Evolutionary conservation across 2,329 filamentous ascomycete species (phyloP), one percentile per base, ranked within the genome.

Genomic region (Trichophaea hybrida): DNA sequence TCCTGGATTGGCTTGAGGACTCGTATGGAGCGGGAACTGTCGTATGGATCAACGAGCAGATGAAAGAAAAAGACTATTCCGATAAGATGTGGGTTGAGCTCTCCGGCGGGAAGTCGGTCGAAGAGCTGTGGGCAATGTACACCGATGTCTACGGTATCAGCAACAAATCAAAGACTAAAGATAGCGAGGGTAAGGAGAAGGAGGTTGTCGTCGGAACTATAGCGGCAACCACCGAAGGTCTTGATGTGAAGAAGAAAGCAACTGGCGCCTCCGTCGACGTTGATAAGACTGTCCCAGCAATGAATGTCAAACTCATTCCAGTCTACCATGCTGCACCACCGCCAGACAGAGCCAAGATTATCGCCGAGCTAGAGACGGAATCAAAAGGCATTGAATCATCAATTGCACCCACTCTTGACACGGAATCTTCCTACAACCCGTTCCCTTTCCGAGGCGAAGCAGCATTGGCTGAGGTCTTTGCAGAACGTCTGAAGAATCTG

Each of bases 1-100:
- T 97, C 68, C 73, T 97, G 55, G 83, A 93, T 58, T 95, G 88
- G 74, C 74, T 97, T 51, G 90, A 96, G 73, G 50, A 54, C 13
- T 77, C 77, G 52, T 85, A 80, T 65, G 82, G 81, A 0, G 68
- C 71, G 6, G 81, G 80, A 6, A 80, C 79, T 0, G 76, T 86
- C 33, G 74, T 80, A 59, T 77, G 75, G 59, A 72, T 93, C 54
- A 85, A 94, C 69, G 84, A 82, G 69, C 79, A 77, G 64, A 72
- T 94, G 70, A 76, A 82, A 61, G 73, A 73, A n/a, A 74, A 74
- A 44, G 75, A 74, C 73, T 86, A 93, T 72, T 75, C 83, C 63
- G 78, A 85, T 72, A 73, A 80, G 56, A 80, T 93, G 71, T 85
- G 86, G 89, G 74, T 78, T 4, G 75, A 78, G 64, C 74, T 91